Evolutionary conservation across 768 basidiomycete species (phyloP), one percentile per base, ranked within the genome.

Genomic region (Suillus occidentalis): DNA sequence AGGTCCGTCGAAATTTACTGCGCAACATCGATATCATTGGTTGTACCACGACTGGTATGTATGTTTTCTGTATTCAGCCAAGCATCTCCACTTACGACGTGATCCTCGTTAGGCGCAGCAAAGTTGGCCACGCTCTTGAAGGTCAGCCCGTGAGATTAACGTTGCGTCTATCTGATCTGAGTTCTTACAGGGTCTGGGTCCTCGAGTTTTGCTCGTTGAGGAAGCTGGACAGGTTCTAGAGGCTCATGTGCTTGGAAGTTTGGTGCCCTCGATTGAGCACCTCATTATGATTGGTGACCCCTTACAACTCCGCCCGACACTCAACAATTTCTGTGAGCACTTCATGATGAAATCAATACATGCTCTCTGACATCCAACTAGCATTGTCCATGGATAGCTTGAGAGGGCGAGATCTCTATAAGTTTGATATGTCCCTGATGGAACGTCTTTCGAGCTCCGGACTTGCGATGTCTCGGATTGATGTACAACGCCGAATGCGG

Each of bases 201-300:
- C 90, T 0, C 82, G 80, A 39, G 84, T 91, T 0, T 71, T 92
- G 56, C 76, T 93, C 57, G 88, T 93, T 0, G 91, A 94, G 73
- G 92, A 93, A 72, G 91, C 92, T 0, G 92, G 91, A 0, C 91
- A 94, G 75, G 89, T 92, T 2, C 81, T 93, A 36, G 91, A 93
- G 75, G 88, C 91, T 4, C 91, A 93, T 66, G 81, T 92, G 18
- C 73, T 92, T 6, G 84, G 84, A 3, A 84, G 82, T 43, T 78
- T 92, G 1, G 89, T 90, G 3, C 81, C 83, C 0, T 84, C 87
- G 4, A 82, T 92, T 0, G 82, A 92, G 64, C 91, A 93, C 45
- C 77, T 93, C 25, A 91, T 94, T 64, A 78, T 88, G 50, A 92
- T 93, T n/a, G 92, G 92, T 0, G 92, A 94, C 66, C 92, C 91